Evolutionary conservation across 192 early-diverging fungal species (phyloP).

Genomic region (Backusella tarrabulga): DNA sequence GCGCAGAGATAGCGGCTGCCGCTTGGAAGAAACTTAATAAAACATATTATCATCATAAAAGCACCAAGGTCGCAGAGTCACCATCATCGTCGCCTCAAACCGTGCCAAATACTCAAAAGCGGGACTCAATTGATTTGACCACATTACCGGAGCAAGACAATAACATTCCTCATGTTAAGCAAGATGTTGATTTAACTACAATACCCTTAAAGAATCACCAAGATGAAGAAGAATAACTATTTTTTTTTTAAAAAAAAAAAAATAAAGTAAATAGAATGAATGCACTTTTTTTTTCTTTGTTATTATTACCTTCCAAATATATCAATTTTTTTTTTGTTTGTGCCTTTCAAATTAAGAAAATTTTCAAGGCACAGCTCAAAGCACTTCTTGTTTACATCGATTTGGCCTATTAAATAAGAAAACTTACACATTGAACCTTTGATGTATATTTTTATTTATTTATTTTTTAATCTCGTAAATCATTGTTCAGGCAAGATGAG

Average conservation of each 20-base stretch:
- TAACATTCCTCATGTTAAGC: neutral
- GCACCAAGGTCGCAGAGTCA: neutral
- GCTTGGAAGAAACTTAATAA: neutral
- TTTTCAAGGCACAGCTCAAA: neutral
- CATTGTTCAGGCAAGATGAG: neutral
- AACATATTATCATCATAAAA: slow-evolving; percentile 28
- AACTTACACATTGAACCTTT: neutral
- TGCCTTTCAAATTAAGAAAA: neutral
- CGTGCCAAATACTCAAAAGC: neutral
- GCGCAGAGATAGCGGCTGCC: neutral
- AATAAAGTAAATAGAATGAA: neutral
- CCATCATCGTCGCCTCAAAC: neutral
- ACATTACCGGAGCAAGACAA: neutral
- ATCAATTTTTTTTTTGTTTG: neutral
- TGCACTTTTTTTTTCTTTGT: neutral
- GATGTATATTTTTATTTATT: neutral
- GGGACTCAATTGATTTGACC: neutral
- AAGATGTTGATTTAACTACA: neutral
- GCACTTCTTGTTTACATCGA: neutral
- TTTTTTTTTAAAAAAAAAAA: neutral
- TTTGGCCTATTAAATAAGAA: neutral
- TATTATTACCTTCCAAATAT: neutral
- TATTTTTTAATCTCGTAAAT: neutral
- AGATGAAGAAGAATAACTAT: neutral
- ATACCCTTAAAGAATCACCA: neutral